Evolutionary conservation across 1,139 yeast genomes (phyloP).

Genomic region (Hyphopichia burtonii): DNA sequence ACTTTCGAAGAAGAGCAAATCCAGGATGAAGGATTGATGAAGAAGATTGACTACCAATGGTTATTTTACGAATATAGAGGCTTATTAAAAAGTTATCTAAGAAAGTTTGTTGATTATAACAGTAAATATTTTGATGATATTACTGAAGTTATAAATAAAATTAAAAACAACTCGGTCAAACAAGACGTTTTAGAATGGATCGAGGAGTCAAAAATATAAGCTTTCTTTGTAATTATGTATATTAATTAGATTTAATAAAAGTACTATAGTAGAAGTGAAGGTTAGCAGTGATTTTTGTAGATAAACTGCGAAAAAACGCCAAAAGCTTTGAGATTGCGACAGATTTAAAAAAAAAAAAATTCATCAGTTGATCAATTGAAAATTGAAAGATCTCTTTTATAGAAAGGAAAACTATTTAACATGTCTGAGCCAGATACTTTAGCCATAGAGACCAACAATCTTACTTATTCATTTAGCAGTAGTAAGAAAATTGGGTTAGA

Average conservation of each 20-base stretch:
- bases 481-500: conserved; percentile 67
- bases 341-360: neutral
- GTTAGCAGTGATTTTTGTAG: too few species aligned
- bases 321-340: neutral
- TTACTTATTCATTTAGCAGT: conserved; percentile 69
- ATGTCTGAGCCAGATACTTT: conserved; percentile 6
- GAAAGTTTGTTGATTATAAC: conserved; percentile 25
- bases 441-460: conserved; percentile 64
- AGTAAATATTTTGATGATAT: conserved; percentile 22
- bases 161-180: conserved; percentile 26
- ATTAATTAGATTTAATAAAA: neutral
- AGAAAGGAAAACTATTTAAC: too few species aligned
- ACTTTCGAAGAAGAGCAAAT: conserved; percentile 25
- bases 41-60: conserved; percentile 40
- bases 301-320: too few species aligned
- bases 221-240: neutral
- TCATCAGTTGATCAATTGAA: too few species aligned
- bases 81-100: conserved; percentile 38
- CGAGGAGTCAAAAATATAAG: conserved; percentile 14
- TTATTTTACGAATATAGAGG: conserved; percentile 45
- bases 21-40: conserved; percentile 21
- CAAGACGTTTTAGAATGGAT: conserved; percentile 33
- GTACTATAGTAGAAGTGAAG: neutral
- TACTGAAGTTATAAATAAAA: conserved; percentile 16
- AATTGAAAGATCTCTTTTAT: too few species aligned